phyloP scores from a whole-genome alignment of 306 rosid species.

The Hippophae rhamnoides region DNA sequence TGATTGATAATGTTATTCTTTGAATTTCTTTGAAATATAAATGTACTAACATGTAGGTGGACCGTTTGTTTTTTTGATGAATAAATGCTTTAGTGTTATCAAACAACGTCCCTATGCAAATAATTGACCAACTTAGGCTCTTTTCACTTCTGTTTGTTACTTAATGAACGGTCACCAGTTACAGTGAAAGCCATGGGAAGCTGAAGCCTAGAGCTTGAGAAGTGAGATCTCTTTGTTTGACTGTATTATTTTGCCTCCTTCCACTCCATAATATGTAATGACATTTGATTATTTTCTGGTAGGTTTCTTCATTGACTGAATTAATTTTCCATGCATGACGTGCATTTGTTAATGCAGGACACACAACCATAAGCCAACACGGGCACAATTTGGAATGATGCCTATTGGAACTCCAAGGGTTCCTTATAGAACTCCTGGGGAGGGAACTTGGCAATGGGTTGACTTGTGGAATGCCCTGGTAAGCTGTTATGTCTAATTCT shows the following conservation, averaged over 20 bases:
- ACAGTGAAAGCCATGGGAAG: background rate
- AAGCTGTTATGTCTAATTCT: conserved; percentile 24
- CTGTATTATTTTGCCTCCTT: background rate
- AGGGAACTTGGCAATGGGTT: conserved; percentile 91
- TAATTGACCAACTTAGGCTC: too few relatives aligned
- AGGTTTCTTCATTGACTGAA: background rate
- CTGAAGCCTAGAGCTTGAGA: background rate
- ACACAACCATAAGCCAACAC: conserved; percentile 36
- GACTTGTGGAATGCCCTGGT: conserved; percentile 98
- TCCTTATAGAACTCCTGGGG: conserved; percentile 82
- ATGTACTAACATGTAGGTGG: too few relatives aligned
- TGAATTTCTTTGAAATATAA: too few relatives aligned
- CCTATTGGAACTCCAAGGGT: conserved; percentile 91
- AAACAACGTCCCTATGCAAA: too few relatives aligned
- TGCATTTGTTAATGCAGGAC: conserved; percentile 35
- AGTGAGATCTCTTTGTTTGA: background rate
- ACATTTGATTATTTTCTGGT: background rate
- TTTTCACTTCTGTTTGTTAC: background rate
- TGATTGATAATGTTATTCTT: too few relatives aligned
- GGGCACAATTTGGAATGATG: conserved; percentile 70
- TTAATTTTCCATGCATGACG: conserved; percentile 12
- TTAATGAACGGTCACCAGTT: background rate
- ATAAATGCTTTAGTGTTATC: too few relatives aligned
- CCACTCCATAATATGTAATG: background rate
- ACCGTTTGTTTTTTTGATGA: too few relatives aligned